Evolutionary conservation across 208 protist genomes (phyloP).

Genomic region (Trypanosoma congolense): DNA sequence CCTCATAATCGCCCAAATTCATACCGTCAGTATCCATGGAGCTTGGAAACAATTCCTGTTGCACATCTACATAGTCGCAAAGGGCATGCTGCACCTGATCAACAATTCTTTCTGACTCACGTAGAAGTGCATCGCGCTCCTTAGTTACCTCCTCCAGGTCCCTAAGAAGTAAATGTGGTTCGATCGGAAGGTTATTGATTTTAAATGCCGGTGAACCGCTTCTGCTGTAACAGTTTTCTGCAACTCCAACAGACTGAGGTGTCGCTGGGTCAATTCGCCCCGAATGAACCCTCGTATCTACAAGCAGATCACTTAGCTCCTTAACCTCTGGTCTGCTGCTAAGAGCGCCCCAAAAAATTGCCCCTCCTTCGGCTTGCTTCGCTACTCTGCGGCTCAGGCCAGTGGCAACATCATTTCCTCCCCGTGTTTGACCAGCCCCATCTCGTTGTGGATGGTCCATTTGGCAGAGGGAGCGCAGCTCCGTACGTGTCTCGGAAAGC

Average conservation of each 20-base stretch:
- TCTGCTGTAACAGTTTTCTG: background rate
- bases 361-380: no score
- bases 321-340: no score
- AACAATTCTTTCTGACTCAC: slow-evolving; percentile 21
- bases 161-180: background rate
- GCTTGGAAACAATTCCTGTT: slow-evolving; percentile 10
- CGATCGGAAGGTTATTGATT: background rate
- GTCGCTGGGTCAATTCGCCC: no score
- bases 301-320: no score
- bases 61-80: slow-evolving; percentile 21
- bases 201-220: background rate
- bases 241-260: slow-evolving; percentile 2
- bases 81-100: slow-evolving; percentile 20
- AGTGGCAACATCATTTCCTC: background rate
- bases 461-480: background rate
- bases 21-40: background rate
- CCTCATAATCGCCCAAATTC: background rate
- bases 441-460: background rate
- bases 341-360: no score
- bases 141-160: background rate
- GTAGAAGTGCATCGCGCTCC: slow-evolving; percentile 16
- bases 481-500: background rate
- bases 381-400: no score
- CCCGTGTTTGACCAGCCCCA: background rate
- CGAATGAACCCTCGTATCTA: no score